These are phyloP conservation scores for Penicillium sp. DNA, from an alignment of 2,329 filamentous ascomycete species.

Conservation along the genomic window DNA sequence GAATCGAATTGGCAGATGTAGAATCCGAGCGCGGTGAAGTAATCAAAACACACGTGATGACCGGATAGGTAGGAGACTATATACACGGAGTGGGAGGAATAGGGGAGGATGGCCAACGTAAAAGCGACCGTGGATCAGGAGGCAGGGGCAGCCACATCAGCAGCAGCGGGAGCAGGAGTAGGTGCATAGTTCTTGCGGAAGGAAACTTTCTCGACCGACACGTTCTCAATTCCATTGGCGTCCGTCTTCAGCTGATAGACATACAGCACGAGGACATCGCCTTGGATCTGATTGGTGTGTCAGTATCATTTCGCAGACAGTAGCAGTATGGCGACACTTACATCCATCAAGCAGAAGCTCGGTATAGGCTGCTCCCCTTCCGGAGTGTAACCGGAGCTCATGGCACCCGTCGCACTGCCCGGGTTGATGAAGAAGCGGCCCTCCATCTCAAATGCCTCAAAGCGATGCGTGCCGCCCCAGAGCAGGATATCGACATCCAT, in stretches of 20 bases:
- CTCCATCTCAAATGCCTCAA: conserved; percentile 68
- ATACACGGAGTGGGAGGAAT: conserved; percentile 22
- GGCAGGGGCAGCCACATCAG: not conserved
- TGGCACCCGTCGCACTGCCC: conserved; percentile 63
- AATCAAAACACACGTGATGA: conserved; percentile 2
- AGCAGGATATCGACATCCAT: conserved; percentile 68
- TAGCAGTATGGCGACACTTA: conserved; percentile 50
- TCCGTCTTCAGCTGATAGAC: conserved; percentile 84
- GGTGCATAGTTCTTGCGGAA: conserved; percentile 71
- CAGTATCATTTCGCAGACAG: conserved; percentile 1
- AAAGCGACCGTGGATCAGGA: not conserved
- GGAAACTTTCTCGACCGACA: conserved; percentile 80
- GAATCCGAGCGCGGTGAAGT: conserved; percentile 1
- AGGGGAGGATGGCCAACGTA: not conserved
- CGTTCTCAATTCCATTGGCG: conserved; percentile 69
- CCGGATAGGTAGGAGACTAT: conserved; percentile 27
- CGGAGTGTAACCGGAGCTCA: conserved; percentile 57
- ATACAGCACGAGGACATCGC: conserved; percentile 90
- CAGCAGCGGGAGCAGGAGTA: conserved; percentile 42
- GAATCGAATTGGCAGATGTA: conserved; percentile 9
- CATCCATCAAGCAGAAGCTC: conserved; percentile 97
- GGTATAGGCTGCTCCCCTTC: conserved; percentile 69
- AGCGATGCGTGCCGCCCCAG: conserved; percentile 66
- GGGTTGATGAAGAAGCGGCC: conserved; percentile 69
- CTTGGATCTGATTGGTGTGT: conserved; percentile 66